Conservation (phyloP, 345 rosid genomes). For the Eucalyptus pauciflora region DNA sequence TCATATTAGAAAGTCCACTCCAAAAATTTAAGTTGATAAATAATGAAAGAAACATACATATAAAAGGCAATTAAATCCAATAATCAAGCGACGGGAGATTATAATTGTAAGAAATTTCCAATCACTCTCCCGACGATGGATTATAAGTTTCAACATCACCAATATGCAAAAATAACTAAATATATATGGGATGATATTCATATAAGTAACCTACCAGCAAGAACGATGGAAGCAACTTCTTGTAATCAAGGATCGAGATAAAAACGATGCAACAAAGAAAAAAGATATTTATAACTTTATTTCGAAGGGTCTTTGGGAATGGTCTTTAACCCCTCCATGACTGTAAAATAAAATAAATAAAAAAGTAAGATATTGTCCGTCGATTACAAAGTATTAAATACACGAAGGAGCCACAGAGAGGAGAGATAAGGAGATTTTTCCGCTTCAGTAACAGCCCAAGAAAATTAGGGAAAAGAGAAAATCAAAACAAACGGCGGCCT, state of each 20-base stretch:
- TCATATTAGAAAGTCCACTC: neutral
- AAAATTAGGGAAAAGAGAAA: neutral
- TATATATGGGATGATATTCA: neutral
- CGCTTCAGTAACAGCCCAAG: neutral
- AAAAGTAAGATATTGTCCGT: neutral
- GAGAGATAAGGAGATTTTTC: neutral
- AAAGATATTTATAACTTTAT: neutral
- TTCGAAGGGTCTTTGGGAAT: neutral
- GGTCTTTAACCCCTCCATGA: neutral
- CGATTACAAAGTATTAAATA: neutral
- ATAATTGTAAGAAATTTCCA: neutral
- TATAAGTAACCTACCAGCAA: neutral
- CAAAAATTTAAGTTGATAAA: neutral
- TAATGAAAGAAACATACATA: neutral
- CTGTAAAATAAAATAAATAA: neutral
- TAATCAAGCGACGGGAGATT: neutral
- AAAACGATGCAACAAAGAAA: neutral
- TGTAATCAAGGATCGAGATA: neutral
- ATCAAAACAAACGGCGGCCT: neutral
- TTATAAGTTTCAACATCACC: neutral
- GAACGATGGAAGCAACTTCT: neutral
- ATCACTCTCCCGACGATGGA: neutral
- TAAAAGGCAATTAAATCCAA: neutral
- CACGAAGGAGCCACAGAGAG: neutral
- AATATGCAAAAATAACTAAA: neutral